Evolutionary conservation across 164 flowering plant species (phyloP).

Genomic region (Stephania japonica): DNA sequence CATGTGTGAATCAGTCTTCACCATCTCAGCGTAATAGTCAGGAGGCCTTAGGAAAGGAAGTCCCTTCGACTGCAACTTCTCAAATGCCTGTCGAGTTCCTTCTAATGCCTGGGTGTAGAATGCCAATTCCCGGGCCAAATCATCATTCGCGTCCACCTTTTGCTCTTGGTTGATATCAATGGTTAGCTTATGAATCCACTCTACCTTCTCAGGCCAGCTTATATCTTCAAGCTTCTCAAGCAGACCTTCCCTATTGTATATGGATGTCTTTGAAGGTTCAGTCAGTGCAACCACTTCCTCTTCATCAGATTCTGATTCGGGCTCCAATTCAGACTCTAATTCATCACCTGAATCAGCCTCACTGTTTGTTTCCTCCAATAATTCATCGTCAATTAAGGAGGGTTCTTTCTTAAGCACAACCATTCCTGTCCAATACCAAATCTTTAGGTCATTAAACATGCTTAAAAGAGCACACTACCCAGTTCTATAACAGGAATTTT

Average conservation of each 20-base stretch:
- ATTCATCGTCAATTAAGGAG: slow-evolving; percentile 4
- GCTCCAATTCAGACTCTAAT: slow-evolving; percentile 43
- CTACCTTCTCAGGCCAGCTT: slow-evolving; percentile 72
- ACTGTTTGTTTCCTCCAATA: slow-evolving; percentile 27
- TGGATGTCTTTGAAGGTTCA: slow-evolving; percentile 56
- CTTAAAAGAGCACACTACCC: too few species aligned
- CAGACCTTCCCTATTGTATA: slow-evolving; percentile 61
- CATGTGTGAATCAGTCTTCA: slow-evolving; percentile 81
- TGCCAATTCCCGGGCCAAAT: slow-evolving; percentile 64
- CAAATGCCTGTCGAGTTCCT: slow-evolving; percentile 67
- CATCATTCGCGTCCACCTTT: slow-evolving; percentile 85
- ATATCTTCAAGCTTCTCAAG: slow-evolving; percentile 74
- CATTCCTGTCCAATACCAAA: neutral
- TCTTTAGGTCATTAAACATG: too few species aligned
- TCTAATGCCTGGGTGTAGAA: slow-evolving; percentile 84
- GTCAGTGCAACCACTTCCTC: slow-evolving; percentile 45
- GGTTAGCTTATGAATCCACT: slow-evolving; percentile 67
- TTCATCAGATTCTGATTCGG: slow-evolving; percentile 36
- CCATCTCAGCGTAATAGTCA: slow-evolving; percentile 95
- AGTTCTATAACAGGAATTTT: too few species aligned
- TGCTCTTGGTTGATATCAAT: slow-evolving; percentile 48
- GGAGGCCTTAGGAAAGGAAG: slow-evolving; percentile 81
- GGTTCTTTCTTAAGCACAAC: neutral
- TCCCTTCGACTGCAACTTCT: slow-evolving; percentile 58
- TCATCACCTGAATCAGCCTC: slow-evolving; percentile 17